Evolutionary conservation across 176 grass and related monocot species (phyloP).

Genomic region (Oryza glumipatula): DNA sequence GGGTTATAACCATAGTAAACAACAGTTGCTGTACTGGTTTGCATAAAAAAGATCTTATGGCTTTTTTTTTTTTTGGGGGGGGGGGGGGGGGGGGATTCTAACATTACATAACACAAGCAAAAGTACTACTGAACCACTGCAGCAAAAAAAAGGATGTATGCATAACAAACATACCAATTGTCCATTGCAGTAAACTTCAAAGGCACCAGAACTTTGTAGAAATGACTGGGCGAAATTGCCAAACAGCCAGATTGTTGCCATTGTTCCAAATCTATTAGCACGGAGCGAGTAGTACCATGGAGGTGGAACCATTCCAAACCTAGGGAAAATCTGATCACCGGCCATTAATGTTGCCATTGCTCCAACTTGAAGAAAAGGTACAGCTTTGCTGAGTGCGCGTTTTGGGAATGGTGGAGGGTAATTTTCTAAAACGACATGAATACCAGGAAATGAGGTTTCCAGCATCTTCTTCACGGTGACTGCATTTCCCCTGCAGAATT

Average conservation of each 20-base stretch:
- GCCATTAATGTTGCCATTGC: slow-evolving; percentile 81
- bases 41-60: background rate
- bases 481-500: slow-evolving; percentile 80
- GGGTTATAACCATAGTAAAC: background rate
- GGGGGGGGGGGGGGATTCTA: background rate
- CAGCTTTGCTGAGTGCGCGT: slow-evolving; percentile 71
- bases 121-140: background rate
- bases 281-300: slow-evolving; percentile 78
- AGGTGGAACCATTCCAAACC: slow-evolving; percentile 89
- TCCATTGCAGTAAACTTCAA: slow-evolving; percentile 95
- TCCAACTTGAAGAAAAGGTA: slow-evolving; percentile 90
- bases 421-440: slow-evolving; percentile 81
- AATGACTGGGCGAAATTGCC: slow-evolving; percentile 87
- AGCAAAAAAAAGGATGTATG: slow-evolving; percentile 19
- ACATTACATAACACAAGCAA: background rate
- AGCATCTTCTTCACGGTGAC: slow-evolving; percentile 88
- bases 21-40: background rate
- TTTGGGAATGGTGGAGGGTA: slow-evolving; percentile 92
- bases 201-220: slow-evolving; percentile 93
- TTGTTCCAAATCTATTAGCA: slow-evolving; percentile 96
- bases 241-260: slow-evolving; percentile 84
- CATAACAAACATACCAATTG: slow-evolving; percentile 73
- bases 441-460: slow-evolving; percentile 83
- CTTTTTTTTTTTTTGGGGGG: background rate
- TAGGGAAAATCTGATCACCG: slow-evolving; percentile 95